These are phyloP conservation scores for Penicillium expansum DNA, from an alignment of 2,329 filamentous ascomycete species.

Conservation along the genomic window DNA sequence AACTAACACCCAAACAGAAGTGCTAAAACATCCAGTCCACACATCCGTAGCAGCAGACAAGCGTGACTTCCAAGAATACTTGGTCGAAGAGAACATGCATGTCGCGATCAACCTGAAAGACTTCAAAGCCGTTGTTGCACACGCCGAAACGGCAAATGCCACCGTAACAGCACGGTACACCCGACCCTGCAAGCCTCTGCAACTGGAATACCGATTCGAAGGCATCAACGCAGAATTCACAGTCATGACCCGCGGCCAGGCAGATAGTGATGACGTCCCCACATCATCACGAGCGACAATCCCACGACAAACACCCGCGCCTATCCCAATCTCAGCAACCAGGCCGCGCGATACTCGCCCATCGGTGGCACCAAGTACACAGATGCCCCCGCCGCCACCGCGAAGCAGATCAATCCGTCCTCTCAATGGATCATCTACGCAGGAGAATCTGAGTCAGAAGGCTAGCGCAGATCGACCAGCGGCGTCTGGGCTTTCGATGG, in stretches of 20 bases:
- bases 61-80: slow-evolving; percentile 60
- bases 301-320: slow-evolving; percentile 37
- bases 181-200: slow-evolving; percentile 57
- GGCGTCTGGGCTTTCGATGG: slow-evolving; percentile 32
- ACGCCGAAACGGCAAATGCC: slow-evolving; percentile 58
- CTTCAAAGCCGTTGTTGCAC: slow-evolving; percentile 62
- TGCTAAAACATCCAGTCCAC: slow-evolving; percentile 63
- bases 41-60: slow-evolving; percentile 62
- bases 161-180: slow-evolving; percentile 59
- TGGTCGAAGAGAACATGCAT: slow-evolving; percentile 58
- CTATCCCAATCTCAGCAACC: slow-evolving; percentile 20
- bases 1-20: slow-evolving; percentile 44
- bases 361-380: slow-evolving; percentile 14
- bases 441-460: slow-evolving; percentile 21
- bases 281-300: slow-evolving; percentile 41
- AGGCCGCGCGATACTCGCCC: slow-evolving; percentile 8
- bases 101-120: slow-evolving; percentile 64
- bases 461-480: slow-evolving; percentile 29
- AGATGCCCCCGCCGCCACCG: slow-evolving; percentile 32
- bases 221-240: slow-evolving; percentile 61
- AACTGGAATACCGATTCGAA: slow-evolving; percentile 57
- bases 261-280: slow-evolving; percentile 38
- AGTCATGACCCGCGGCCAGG: slow-evolving; percentile 63
- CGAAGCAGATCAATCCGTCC: slow-evolving; percentile 33
- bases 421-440: slow-evolving; percentile 31